Evolutionary conservation across 75 land plant species (phyloP).

Genomic region (Pseudotsuga menziesii): DNA sequence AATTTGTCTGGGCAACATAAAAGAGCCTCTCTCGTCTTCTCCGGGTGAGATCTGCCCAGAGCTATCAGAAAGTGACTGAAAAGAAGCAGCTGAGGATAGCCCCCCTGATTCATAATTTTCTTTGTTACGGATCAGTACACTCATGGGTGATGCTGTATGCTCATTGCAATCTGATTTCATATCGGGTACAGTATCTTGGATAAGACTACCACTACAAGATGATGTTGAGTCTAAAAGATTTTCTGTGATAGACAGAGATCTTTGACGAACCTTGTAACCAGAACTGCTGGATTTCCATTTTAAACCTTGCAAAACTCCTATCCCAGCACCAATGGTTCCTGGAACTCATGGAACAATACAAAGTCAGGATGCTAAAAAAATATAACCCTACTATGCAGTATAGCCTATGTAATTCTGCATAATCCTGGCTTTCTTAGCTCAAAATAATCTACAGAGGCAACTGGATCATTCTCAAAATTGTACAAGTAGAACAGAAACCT

Average conservation of each 20-base stretch:
- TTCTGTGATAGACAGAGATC: background rate
- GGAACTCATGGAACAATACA: constrained; percentile 4
- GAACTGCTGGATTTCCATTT: too few species aligned
- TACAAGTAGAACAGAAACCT: constrained; percentile 4
- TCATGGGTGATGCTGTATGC: background rate
- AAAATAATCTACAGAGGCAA: background rate
- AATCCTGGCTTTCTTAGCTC: background rate
- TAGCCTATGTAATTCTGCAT: background rate
- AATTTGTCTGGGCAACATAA: background rate
- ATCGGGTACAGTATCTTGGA: background rate
- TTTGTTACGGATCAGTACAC: background rate
- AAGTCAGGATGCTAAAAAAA: background rate
- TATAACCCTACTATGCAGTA: background rate
- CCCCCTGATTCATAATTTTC: background rate
- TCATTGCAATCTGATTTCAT: background rate
- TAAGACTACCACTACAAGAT: background rate
- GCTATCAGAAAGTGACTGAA: background rate
- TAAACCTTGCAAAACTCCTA: too few species aligned
- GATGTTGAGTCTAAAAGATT: background rate
- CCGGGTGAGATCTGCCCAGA: background rate
- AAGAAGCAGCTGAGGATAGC: background rate
- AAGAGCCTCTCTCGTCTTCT: background rate
- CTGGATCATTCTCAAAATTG: background rate
- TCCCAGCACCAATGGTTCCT: background rate
- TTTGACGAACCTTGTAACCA: background rate